Evolutionary conservation across 2,329 filamentous ascomycete genomes (phyloP), one percentile per base, ranked within the genome.

Genomic region (Aspergillus piperis): DNA sequence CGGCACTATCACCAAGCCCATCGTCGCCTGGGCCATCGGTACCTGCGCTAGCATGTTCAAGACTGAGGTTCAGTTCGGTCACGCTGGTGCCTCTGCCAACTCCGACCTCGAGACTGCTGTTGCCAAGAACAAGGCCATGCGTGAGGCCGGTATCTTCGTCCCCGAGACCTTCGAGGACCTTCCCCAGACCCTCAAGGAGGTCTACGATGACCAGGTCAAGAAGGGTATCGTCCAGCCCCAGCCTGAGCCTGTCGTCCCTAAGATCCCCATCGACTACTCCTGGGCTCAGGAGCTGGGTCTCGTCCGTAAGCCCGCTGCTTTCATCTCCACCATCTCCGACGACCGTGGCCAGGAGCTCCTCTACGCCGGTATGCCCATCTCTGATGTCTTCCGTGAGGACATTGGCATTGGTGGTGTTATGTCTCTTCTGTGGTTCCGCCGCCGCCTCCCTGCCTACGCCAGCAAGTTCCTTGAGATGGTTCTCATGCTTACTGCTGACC

Each of bases 391-490:
- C 90, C 91, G 83, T 80, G 95, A 99, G 85, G 93, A 98, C 72
- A 98, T 99, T 73, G 95, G 95, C 72, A 98, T 99, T 72, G 95
- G 95, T 78, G 95, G 95, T 90, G 95, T 99, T 83, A 99, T 99
- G 95, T 97, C 95, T 63, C 88, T 99, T 60, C 86, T 99, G 71
- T 99, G 95, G 95, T 99, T 99, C 92, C 94, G 95, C 75, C 93
- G 95, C 81, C 91, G 95, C 76, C 90, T 99, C 65, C 95, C 95
- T 66, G 84, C 90, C 75, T 98, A 97, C 78, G 95, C 95, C 75
- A 96, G 92, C 86, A 96, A 96, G 83, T 99, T 99, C 86, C 83
- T 99, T 71, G 95, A 99, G 86, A 99, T 99, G 95, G 95, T 99
- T 68, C 94, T 99, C 79, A 99, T 99, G 95, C 88, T 99, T 76